Percentiles rank a stretch among this genome's conserved stretches.
These are phyloP conservation scores for Neotropicomus parvogracilis DNA, from an alignment of 1,284 basidiomycete genomes.

Conservation along the genomic window DNA sequence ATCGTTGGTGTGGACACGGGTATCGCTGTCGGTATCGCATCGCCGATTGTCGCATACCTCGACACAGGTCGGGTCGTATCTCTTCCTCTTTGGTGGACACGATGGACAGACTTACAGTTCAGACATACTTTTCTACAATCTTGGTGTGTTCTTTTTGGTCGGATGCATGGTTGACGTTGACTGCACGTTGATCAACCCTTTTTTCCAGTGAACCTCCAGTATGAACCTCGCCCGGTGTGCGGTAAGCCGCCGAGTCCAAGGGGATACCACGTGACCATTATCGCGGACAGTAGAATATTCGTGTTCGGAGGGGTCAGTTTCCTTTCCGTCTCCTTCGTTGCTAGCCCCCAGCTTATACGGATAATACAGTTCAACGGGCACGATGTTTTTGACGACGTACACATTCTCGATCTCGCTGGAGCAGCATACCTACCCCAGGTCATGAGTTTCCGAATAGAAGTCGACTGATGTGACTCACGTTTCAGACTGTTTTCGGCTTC, in stretches of 20 bases:
- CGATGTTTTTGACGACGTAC: constrained; percentile 80
- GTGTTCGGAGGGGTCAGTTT: constrained; percentile 70
- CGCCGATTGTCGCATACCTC: constrained; percentile 83
- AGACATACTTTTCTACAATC: constrained; percentile 82
- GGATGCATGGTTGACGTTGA: background rate
- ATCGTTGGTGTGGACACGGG: constrained; percentile 65
- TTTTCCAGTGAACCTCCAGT: constrained; percentile 55
- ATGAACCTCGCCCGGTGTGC: constrained; percentile 56
- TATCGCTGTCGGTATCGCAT: constrained; percentile 53
- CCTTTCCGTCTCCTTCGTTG: background rate
- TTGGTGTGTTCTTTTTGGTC: constrained; percentile 49
- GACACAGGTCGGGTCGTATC: constrained; percentile 90
- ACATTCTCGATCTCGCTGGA: constrained; percentile 81
- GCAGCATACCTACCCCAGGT: constrained; percentile 92
- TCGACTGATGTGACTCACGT: constrained; percentile 13
- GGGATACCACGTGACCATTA: constrained; percentile 79
- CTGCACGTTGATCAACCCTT: constrained; percentile 23
- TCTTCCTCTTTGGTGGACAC: constrained; percentile 88
- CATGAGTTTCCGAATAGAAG: constrained; percentile 57
- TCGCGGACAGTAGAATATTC: constrained; percentile 83
- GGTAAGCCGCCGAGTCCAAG: constrained; percentile 73
- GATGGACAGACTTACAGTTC: constrained; percentile 75
- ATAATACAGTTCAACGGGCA: constrained; percentile 63
- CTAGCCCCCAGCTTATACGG: background rate
- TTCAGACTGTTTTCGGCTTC: background rate